Evolutionary conservation across 805 yeast genomes (phyloP), one percentile per base, ranked within the genome.

Genomic region (Yamadazyma sp.): DNA sequence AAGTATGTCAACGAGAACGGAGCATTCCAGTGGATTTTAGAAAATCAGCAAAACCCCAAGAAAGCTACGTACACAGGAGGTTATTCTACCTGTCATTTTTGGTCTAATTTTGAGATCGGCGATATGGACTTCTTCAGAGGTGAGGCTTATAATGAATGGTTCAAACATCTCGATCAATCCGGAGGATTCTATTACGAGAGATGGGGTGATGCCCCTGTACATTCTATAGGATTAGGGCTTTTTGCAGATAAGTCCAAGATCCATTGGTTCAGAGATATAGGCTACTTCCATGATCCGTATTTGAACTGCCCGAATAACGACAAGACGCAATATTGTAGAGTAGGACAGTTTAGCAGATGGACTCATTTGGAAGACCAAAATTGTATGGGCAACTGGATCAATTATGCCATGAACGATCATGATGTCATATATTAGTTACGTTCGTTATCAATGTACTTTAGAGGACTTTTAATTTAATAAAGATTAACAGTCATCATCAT

Each of bases 201-300:
- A 40, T 87, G 95, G 95, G 95, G 95, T 3, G 96, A 87, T 64
- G 95, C 95, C 0, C 95, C 95, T 0, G 93, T 87, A 1, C 93
- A 86, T 55, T 78, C 89, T 3, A 52, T 88, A 29, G 95, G 91
- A 0, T 59, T 86, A 23, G 76, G 78, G 6, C 54, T 86, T 35
- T 84, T 88, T 54, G 85, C 82, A 6, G 88, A 83, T 49, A 81
- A 76, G 48, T 57, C 66, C 6, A 70, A 74, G 37, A 71, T 88
- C 24, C 96, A 88, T 54, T 88, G 95, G 93, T 89, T 89, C 55
- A 73, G 87, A 54, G 95, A 85, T 52, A 80, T 86, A 37, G 95
- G 93, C 0, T 85, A 86, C 55, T 67, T 64, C 37, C 95, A 86
- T 57, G 67, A 65, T 39, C 95, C 95, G 1, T 88, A 83, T 57